Evolutionary conservation across 331 rosid genomes (phyloP).

Genomic region (Pyracantha coccinea): DNA sequence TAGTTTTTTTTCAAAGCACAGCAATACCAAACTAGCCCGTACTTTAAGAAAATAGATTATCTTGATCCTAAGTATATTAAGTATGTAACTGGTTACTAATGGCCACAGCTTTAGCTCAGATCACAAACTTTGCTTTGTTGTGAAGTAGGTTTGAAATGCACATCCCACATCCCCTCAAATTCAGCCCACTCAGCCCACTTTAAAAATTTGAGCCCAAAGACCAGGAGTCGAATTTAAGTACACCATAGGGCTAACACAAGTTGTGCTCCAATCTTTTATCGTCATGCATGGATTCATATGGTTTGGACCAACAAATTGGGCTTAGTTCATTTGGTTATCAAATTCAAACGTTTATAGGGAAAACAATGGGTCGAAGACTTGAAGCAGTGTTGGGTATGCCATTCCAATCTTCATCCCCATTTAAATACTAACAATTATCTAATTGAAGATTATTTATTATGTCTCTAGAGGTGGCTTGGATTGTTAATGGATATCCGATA

Average conservation of each 20-base stretch:
- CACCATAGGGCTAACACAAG: too few relatives aligned
- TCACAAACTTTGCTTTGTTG: background rate
- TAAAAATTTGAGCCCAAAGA: background rate
- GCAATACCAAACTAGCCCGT: too few relatives aligned
- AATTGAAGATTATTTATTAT: too few relatives aligned
- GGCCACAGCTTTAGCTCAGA: background rate
- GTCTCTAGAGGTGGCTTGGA: too few relatives aligned
- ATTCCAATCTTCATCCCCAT: too few relatives aligned
- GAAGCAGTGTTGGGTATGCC: background rate
- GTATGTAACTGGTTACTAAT: background rate
- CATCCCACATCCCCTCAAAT: background rate
- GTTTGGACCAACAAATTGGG: background rate
- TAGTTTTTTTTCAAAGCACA: too few relatives aligned
- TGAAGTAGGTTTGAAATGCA: background rate
- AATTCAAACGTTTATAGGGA: too few relatives aligned
- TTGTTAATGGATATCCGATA: too few relatives aligned
- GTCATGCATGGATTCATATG: background rate
- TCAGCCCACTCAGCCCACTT: background rate
- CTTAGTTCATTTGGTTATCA: background rate
- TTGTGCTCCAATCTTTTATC: background rate
- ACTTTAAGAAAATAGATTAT: background rate
- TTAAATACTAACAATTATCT: too few relatives aligned
- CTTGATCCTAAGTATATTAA: background rate
- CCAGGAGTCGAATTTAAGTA: background rate
- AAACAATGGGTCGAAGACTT: background rate